Evolutionary conservation across 169 alveolate genomes (phyloP).

Genomic region (Plasmodium vivax): DNA sequence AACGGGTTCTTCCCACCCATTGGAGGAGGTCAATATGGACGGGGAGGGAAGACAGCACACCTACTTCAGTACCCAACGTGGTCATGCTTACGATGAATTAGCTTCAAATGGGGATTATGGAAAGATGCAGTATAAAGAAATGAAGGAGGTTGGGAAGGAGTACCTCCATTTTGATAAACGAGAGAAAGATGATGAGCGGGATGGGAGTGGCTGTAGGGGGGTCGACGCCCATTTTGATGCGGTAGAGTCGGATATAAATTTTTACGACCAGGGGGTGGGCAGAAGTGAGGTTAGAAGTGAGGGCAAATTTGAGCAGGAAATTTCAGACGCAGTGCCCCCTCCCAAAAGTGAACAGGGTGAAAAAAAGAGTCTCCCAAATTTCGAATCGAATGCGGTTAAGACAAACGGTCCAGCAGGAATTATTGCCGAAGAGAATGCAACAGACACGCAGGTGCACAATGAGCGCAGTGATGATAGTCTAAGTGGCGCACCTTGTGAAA

Average conservation of each 20-base stretch:
- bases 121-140: slow-evolving; percentile 3
- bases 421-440: neutral
- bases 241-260: neutral
- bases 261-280: neutral
- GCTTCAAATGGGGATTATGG: neutral
- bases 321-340: neutral
- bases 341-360: neutral
- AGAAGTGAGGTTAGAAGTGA: neutral
- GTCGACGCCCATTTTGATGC: neutral
- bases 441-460: neutral
- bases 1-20: neutral
- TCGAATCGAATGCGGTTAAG: neutral
- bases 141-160: neutral
- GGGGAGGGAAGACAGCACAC: neutral
- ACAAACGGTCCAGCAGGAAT: neutral
- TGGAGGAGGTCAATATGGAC: neutral
- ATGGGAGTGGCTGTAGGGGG: neutral
- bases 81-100: neutral
- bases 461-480: neutral
- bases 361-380: neutral
- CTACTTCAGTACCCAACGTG: neutral
- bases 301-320: neutral
- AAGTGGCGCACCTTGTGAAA: neutral
- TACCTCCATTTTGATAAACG: slow-evolving; percentile 1
- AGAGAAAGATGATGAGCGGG: neutral